Evolutionary conservation across 768 basidiomycete species (phyloP).

Genomic region (Coprinellus micaceus): DNA sequence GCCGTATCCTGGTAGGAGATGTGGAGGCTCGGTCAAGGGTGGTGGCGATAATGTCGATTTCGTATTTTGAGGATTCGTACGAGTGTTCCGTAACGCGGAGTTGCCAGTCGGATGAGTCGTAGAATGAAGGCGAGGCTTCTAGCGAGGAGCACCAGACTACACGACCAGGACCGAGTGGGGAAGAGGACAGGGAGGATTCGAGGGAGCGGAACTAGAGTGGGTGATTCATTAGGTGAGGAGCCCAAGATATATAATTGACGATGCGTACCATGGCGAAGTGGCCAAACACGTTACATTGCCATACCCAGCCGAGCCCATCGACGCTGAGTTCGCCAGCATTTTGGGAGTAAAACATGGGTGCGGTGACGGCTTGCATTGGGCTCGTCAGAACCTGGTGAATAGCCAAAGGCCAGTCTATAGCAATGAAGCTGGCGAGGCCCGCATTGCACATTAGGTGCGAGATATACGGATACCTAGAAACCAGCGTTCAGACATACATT

Average conservation of each 20-base stretch:
- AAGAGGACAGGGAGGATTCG: constrained; percentile 47
- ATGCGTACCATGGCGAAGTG: constrained; percentile 71
- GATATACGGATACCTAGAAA: constrained; percentile 67
- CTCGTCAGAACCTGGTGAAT: constrained; percentile 45
- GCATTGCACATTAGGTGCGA: constrained; percentile 83
- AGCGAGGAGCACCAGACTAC: constrained; percentile 81
- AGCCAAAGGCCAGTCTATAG: constrained; percentile 47
- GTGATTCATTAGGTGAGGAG: neutral
- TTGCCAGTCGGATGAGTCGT: constrained; percentile 70
- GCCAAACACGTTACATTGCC: constrained; percentile 83
- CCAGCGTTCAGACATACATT: constrained; percentile 1
- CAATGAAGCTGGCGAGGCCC: constrained; percentile 57
- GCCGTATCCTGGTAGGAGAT: constrained; percentile 36
- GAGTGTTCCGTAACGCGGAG: constrained; percentile 54
- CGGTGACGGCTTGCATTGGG: constrained; percentile 46
- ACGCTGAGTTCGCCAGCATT: constrained; percentile 51
- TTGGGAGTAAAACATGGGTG: constrained; percentile 58
- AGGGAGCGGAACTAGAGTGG: constrained; percentile 57
- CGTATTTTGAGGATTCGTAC: constrained; percentile 73
- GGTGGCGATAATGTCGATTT: constrained; percentile 64
- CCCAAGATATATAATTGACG: neutral
- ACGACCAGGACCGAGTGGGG: constrained; percentile 45
- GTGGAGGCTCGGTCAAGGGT: constrained; percentile 46
- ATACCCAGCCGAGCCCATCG: constrained; percentile 75
- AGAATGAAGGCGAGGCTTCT: constrained; percentile 52